Conservation (phyloP, 1,139 yeast genomes). For the Lodderomyces theae region DNA sequence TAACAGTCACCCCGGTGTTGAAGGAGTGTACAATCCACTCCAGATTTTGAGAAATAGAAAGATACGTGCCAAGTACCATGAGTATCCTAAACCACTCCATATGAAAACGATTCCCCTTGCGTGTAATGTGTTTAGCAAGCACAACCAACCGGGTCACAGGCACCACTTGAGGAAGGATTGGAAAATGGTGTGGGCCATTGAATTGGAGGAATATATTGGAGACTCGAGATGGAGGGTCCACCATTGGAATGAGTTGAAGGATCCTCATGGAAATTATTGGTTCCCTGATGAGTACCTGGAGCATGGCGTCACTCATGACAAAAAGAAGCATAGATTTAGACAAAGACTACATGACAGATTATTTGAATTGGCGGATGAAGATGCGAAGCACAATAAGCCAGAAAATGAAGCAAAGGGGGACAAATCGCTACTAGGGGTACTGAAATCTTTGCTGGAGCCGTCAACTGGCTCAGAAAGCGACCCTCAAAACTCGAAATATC, state of each 20-base stretch:
- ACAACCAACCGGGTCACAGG: conserved; percentile 22
- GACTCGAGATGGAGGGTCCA: conserved; percentile 65
- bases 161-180: conserved; percentile 22
- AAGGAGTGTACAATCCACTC: conserved; percentile 75
- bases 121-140: conserved; percentile 51
- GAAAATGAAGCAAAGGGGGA: background rate
- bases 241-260: conserved; percentile 61
- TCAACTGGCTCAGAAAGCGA: conserved; percentile 2
- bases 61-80: conserved; percentile 46
- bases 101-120: conserved; percentile 47
- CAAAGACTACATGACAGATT: conserved; percentile 31
- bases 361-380: conserved; percentile 21
- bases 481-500: background rate
- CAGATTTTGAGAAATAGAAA: conserved; percentile 74
- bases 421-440: background rate
- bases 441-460: background rate
- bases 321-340: conserved; percentile 8
- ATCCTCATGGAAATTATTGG: conserved; percentile 58
- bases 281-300: conserved; percentile 33
- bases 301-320: background rate
- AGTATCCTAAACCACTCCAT: conserved; percentile 33
- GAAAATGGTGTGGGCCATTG: conserved; percentile 63
- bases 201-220: conserved; percentile 56
- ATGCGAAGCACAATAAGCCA: conserved; percentile 9
- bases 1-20: conserved; percentile 45